Conservation (phyloP, 2,329 filamentous ascomycete species). For the Paracoccidioides brasiliensis region DNA sequence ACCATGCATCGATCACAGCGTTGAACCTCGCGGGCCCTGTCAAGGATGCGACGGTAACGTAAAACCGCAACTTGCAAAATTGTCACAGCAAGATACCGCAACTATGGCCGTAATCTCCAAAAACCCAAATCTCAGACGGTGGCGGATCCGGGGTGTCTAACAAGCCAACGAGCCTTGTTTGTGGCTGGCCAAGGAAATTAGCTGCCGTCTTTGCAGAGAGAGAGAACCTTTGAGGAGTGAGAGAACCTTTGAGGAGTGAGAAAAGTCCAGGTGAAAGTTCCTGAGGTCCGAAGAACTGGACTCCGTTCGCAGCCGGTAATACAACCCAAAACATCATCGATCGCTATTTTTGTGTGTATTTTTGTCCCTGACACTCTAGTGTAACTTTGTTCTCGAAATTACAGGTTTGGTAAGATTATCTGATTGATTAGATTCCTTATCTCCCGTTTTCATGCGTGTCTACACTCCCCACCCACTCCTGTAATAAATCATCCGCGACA, state of each 20-base stretch:
- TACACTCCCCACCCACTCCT: too few relatives aligned
- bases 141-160: background rate
- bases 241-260: background rate
- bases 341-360: too few relatives aligned
- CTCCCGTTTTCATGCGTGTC: too few relatives aligned
- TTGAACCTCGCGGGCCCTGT: too few relatives aligned
- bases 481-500: too few relatives aligned
- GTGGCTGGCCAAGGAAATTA: background rate
- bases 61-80: background rate
- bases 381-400: background rate
- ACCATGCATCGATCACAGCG: too few relatives aligned
- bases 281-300: too few relatives aligned
- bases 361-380: background rate
- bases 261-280: background rate
- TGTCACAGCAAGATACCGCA: background rate
- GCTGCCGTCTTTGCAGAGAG: background rate
- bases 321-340: too few relatives aligned
- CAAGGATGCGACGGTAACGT: background rate
- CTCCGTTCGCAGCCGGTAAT: too few relatives aligned
- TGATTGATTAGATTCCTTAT: conserved; percentile 3
- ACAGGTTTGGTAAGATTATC: conserved; percentile 3
- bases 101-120: background rate
- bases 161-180: background rate
- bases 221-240: background rate
- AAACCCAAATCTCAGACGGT: background rate